Evolutionary conservation across 2,329 filamentous ascomycete species (phyloP).

Genomic region (Aureobasidium leucospermi): DNA sequence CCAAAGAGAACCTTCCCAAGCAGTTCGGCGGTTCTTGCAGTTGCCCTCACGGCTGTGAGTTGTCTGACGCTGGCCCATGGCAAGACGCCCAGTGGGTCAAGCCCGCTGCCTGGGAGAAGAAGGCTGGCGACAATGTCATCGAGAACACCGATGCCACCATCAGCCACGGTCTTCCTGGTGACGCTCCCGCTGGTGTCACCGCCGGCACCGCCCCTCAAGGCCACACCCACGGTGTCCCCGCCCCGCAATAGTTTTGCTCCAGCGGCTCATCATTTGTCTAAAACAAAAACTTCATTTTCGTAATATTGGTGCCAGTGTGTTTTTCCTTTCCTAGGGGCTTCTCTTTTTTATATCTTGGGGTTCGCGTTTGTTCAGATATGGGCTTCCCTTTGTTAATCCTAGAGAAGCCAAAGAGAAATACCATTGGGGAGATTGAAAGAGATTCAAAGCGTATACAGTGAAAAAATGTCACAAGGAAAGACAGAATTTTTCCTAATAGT

Average conservation of each 20-base stretch:
- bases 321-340: neutral
- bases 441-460: neutral
- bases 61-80: constrained; percentile 92
- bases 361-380: neutral
- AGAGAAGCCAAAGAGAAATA: neutral
- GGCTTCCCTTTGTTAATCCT: neutral
- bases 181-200: neutral
- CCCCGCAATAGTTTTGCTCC: neutral
- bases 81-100: constrained; percentile 59
- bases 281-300: neutral
- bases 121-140: constrained; percentile 23
- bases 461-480: too few relatives aligned
- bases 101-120: constrained; percentile 45
- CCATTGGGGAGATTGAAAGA: neutral
- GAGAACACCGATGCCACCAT: constrained; percentile 23
- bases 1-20: constrained; percentile 81
- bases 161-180: constrained; percentile 8
- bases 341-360: neutral
- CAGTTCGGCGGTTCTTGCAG: constrained; percentile 77
- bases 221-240: constrained; percentile 5
- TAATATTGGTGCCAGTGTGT: neutral
- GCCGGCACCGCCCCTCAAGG: constrained; percentile 9
- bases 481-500: neutral
- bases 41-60: constrained; percentile 72
- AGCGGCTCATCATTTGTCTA: neutral